Conservation (phyloP, 2,329 filamentous ascomycete species). For the Hortaea sp. region DNA sequence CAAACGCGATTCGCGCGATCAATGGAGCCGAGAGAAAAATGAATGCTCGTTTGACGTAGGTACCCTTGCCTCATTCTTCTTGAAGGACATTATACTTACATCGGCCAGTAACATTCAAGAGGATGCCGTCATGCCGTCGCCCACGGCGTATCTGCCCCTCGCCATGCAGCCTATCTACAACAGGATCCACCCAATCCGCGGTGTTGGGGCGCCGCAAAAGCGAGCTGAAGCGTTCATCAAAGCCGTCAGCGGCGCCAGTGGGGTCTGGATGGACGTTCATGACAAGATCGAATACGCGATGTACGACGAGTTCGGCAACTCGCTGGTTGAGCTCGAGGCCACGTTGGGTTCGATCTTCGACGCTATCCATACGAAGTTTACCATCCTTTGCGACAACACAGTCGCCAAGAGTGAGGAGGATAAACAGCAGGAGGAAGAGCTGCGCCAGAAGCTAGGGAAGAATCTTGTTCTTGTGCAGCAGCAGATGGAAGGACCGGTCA, state of each 20-base stretch:
- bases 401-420: constrained; percentile 4
- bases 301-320: background rate
- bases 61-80: too few species aligned
- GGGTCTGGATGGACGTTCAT: background rate
- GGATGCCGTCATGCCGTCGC: background rate
- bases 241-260: background rate
- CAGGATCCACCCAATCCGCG: background rate
- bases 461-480: constrained; percentile 2
- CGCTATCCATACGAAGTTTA: constrained; percentile 6
- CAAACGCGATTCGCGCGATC: too few species aligned
- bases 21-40: too few species aligned
- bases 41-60: too few species aligned
- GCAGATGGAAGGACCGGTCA: constrained; percentile 1
- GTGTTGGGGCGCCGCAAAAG: background rate
- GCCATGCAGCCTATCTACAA: constrained; percentile 12
- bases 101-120: background rate
- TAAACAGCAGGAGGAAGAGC: background rate
- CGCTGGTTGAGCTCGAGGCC: background rate
- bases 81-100: too few species aligned
- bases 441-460: constrained; percentile 5
- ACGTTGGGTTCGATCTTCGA: constrained; percentile 2
- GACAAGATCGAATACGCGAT: background rate
- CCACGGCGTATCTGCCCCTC: constrained; percentile 2
- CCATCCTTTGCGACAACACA: constrained; percentile 6
- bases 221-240: background rate